Base-by-base conservation (phyloP, 768 basidiomycete genomes). In the Daedaleopsis sinensis region DNA sequence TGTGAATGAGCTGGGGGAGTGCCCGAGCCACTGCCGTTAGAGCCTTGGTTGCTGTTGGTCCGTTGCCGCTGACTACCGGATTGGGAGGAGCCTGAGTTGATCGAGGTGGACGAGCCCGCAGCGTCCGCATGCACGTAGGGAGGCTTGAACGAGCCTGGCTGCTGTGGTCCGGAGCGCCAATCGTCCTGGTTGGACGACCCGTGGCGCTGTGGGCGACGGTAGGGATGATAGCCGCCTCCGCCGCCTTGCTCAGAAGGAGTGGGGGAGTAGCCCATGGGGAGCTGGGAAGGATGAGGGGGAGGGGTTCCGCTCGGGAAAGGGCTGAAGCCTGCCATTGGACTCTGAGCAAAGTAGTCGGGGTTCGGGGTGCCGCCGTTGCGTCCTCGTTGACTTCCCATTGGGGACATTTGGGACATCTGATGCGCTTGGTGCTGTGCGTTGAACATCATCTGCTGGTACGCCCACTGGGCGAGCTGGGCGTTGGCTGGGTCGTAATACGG, bases 391-490 rank as follows among this genome's bases (percentile, higher is more conserved):
- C 70, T 68, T 1, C 66, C 47, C 47, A 71, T 58, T 27, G 65
- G 67, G 35, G 71, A 46, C 58, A 69, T 63, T 47, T 75, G 73
- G 51, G 72, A 72, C 53, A 80, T 80, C 68, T 78, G 80, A 66
- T 84, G 78, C n/a, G 80, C 76, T 61, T 78, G 27, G 27, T 32
- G 77, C 50, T 86, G 84, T 50, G 87, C 86, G 68, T 84, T 87
- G 77, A 85, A 89, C 86, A 94, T 87, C 91, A 93, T 93, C 70
- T 93, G 91, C 75, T 93, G 91, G 76, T 94, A 94, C 39, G 91
- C 90, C 91, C 92, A 94, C 73, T 91, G 90, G 3, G 90, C 88
- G 58, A 87, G 85, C 58, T 91, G 84, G 65, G 89, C 89, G 55
- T 89, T 89, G 65, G 88, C 86, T 15, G 88, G 89, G 74, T 93